Conservation (phyloP, 768 basidiomycete genomes). For the Rhizopogon vinicolor region DNA sequence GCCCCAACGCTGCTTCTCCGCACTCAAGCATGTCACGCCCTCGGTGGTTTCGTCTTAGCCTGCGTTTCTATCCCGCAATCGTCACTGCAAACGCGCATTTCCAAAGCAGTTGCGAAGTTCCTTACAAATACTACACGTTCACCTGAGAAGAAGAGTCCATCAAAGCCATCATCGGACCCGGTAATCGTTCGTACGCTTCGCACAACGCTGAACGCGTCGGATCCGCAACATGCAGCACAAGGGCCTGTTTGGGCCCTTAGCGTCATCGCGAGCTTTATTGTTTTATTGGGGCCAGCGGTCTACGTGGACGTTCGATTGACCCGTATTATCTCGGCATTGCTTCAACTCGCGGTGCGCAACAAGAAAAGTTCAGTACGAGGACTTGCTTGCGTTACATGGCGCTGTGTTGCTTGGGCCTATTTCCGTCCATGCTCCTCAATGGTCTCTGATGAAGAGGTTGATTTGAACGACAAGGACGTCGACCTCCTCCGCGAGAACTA, state of each 20-base stretch:
- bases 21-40: slow-evolving; percentile 68
- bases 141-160: slow-evolving; percentile 33
- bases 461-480: slow-evolving; percentile 20
- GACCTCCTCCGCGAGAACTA: slow-evolving; percentile 28
- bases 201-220: slow-evolving; percentile 50
- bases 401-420: slow-evolving; percentile 60
- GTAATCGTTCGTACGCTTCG: slow-evolving; percentile 62
- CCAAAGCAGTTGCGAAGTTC: slow-evolving; percentile 42
- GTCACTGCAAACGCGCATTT: slow-evolving; percentile 47
- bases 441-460: slow-evolving; percentile 20
- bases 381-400: slow-evolving; percentile 61
- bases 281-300: slow-evolving; percentile 57
- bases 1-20: slow-evolving; percentile 63
- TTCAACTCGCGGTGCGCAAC: slow-evolving; percentile 54
- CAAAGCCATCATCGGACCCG: slow-evolving; percentile 37
- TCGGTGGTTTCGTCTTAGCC: slow-evolving; percentile 63
- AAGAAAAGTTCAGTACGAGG: slow-evolving; percentile 61
- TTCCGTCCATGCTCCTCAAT: slow-evolving; percentile 43
- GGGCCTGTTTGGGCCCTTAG: slow-evolving; percentile 77
- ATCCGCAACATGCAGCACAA: slow-evolving; percentile 60
- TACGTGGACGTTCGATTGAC: slow-evolving; percentile 40
- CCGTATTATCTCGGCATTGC: slow-evolving; percentile 43
- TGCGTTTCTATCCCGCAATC: slow-evolving; percentile 44
- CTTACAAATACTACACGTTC: slow-evolving; percentile 37
- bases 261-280: slow-evolving; percentile 60